These are phyloP conservation scores for Zopfia rhizophila DNA, from an alignment of 2,329 filamentous ascomycete species.

Conservation along the genomic window DNA sequence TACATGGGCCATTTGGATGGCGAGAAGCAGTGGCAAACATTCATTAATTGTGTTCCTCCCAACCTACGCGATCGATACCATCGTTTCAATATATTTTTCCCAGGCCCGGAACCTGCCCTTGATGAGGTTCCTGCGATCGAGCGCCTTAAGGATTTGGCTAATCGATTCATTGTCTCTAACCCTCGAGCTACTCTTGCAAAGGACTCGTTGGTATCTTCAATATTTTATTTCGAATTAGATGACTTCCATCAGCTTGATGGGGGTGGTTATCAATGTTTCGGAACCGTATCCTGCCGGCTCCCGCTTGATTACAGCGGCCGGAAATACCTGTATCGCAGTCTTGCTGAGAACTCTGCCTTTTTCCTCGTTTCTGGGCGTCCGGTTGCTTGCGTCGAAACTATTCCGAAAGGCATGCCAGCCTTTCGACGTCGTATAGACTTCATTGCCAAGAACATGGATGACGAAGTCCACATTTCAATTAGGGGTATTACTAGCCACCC, in stretches of 20 bases:
- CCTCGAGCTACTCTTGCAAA: conserved; percentile 6
- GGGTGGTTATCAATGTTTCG: conserved; percentile 12
- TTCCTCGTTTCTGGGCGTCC: conserved; percentile 1
- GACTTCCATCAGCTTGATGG: conserved; percentile 5
- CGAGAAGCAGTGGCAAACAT: conserved; percentile 31
- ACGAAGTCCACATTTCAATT: conserved; percentile 10
- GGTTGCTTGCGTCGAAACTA: neutral
- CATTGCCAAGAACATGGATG: conserved; percentile 7
- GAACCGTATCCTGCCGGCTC: conserved; percentile 9
- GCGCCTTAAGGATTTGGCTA: conserved; percentile 16
- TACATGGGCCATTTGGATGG: conserved; percentile 35
- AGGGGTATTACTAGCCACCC: conserved; percentile 7
- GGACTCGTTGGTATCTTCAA: conserved; percentile 30
- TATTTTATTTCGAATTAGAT: conserved; percentile 24
- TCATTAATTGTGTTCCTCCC: conserved; percentile 23
- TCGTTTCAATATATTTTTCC: conserved; percentile 32
- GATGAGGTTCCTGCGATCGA: conserved; percentile 29
- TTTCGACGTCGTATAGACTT: conserved; percentile 10
- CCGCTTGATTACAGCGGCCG: conserved; percentile 1
- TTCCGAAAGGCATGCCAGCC: conserved; percentile 7
- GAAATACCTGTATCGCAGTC: conserved; percentile 2
- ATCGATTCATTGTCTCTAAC: conserved; percentile 12
- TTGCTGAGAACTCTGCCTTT: conserved; percentile 1
- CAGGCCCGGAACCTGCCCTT: conserved; percentile 25
- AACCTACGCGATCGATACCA: conserved; percentile 25